phyloP scores from a whole-genome alignment of 768 basidiomycete genomes.

The Lanmaoa pseudosensibilis region DNA sequence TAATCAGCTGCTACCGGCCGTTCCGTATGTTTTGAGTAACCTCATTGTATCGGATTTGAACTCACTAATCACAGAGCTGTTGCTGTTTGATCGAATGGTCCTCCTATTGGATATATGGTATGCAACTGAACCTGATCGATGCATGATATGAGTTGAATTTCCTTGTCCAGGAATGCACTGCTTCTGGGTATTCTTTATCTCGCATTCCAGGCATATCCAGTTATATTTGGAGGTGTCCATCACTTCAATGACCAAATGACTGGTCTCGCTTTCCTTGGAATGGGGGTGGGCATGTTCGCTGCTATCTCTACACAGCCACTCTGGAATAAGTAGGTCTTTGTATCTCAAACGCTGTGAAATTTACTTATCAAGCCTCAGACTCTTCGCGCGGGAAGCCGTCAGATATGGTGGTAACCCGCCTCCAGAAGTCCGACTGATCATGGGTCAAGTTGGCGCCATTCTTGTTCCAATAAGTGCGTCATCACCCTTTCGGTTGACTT shows the following conservation, averaged over 20 bases:
- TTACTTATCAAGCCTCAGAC: conserved; percentile 27
- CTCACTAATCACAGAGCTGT: conserved; percentile 44
- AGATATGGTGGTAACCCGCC: conserved; percentile 50
- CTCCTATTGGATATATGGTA: conserved; percentile 71
- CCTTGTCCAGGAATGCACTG: conserved; percentile 36
- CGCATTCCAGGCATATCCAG: conserved; percentile 56
- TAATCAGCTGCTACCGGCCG: conserved; percentile 63
- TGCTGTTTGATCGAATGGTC: conserved; percentile 73
- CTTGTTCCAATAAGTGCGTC: conserved; percentile 57
- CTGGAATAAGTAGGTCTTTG: conserved; percentile 38
- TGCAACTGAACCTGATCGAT: conserved; percentile 12
- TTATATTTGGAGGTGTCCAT: conserved; percentile 50
- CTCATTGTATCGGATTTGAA: not conserved
- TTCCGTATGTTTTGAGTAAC: conserved; percentile 53
- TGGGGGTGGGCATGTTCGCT: conserved; percentile 47
- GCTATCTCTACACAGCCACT: conserved; percentile 43
- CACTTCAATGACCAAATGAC: conserved; percentile 53
- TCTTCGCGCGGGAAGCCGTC: conserved; percentile 37
- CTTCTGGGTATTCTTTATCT: conserved; percentile 49
- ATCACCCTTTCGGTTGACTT: not conserved
- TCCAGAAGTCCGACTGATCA: conserved; percentile 63
- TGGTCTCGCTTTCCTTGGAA: conserved; percentile 51
- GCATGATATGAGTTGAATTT: not conserved
- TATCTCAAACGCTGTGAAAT: not conserved
- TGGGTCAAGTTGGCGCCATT: conserved; percentile 68